Percentiles rank a stretch among this genome's conserved stretches.
These are phyloP conservation scores for Brassica carinata DNA, from an alignment of 345 rosid species.

Conservation along the genomic window DNA sequence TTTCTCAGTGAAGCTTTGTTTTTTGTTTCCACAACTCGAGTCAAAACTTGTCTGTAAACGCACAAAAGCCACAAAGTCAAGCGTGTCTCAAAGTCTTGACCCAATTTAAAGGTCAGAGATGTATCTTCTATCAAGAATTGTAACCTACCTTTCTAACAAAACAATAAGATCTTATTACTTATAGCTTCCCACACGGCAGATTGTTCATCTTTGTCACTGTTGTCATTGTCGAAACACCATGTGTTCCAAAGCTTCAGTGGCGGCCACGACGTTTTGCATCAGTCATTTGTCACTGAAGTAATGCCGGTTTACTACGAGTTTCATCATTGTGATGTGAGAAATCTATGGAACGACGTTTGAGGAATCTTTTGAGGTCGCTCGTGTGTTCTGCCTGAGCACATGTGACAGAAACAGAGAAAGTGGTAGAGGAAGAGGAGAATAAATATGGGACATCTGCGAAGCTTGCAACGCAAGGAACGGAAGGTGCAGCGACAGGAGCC, in stretches of 20 bases:
- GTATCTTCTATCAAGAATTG: background rate
- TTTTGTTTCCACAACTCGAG: background rate
- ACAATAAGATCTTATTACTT: background rate
- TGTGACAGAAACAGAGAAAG: too few species aligned
- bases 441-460: too few species aligned
- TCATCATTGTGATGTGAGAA: background rate
- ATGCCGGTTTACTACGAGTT: background rate
- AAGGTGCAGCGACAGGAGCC: background rate
- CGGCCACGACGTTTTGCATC: background rate
- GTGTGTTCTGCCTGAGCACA: too few species aligned
- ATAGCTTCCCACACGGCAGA: background rate
- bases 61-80: background rate
- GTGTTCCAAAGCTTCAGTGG: background rate
- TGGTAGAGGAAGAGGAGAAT: conserved; percentile 8
- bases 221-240: background rate
- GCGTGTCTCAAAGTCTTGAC: background rate
- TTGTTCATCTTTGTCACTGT: background rate
- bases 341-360: background rate
- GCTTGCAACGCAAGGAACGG: too few species aligned
- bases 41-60: background rate
- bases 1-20: background rate
- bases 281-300: background rate
- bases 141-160: background rate
- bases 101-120: background rate
- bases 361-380: background rate